Conservation (phyloP, 1,284 basidiomycete species). For the Calocybe gambosa region DNA sequence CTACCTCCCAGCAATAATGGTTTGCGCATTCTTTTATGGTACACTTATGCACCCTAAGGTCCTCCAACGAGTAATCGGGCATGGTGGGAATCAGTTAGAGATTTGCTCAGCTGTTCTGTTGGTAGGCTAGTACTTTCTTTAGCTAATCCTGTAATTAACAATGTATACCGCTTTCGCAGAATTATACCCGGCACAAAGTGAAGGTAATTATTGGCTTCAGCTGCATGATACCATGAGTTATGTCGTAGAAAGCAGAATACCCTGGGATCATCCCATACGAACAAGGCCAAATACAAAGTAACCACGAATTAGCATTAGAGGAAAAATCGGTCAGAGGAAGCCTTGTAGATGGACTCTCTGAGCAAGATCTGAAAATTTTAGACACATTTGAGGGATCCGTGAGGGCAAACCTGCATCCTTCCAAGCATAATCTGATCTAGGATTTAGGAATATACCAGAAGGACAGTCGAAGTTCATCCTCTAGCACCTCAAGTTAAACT, state of each 20-base stretch:
- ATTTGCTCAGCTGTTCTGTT: conserved; percentile 51
- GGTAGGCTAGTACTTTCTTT: conserved; percentile 27
- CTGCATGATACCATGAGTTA: background rate
- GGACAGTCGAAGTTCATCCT: conserved; percentile 48
- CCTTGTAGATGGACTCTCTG: conserved; percentile 60
- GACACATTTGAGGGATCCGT: conserved; percentile 75
- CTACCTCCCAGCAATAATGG: conserved; percentile 11
- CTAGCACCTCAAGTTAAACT: conserved; percentile 38
- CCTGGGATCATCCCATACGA: conserved; percentile 61
- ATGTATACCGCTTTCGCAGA: conserved; percentile 31
- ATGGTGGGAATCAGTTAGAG: conserved; percentile 48
- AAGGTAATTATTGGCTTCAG: conserved; percentile 26
- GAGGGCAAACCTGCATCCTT: conserved; percentile 24
- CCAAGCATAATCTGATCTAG: background rate
- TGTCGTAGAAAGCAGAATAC: conserved; percentile 61
- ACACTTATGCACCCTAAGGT: conserved; percentile 73
- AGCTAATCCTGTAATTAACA: background rate
- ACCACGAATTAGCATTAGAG: conserved; percentile 38
- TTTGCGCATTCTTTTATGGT: conserved; percentile 79
- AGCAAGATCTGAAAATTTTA: conserved; percentile 53
- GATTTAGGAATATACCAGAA: conserved; percentile 64
- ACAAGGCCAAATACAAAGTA: conserved; percentile 39
- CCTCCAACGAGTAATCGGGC: conserved; percentile 55
- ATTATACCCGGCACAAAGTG: conserved; percentile 71
- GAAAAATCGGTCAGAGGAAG: conserved; percentile 65